A percentile compares a stretch with the other conserved stretches of the same genome.
These are phyloP conservation scores for Lecanicillium sp. DNA, from an alignment of 2,329 filamentous ascomycete genomes.

Conservation along the genomic window DNA sequence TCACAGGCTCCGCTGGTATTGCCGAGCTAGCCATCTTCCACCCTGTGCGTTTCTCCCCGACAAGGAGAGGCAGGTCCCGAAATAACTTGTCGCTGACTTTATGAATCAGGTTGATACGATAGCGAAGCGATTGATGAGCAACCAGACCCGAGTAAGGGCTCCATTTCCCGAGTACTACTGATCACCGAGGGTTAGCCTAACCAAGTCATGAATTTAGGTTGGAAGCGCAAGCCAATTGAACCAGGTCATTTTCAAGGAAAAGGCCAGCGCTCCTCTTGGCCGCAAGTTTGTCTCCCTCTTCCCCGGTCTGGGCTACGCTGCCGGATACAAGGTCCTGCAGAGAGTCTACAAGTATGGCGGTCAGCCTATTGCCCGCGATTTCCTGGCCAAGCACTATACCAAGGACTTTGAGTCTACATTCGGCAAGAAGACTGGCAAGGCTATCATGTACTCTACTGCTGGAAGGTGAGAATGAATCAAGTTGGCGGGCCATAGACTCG, in stretches of 20 bases:
- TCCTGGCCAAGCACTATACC: constrained; percentile 70
- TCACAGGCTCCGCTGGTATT: constrained; percentile 78
- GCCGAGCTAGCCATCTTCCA: constrained; percentile 91
- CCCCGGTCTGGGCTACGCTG: constrained; percentile 92
- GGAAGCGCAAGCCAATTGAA: constrained; percentile 56
- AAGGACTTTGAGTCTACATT: constrained; percentile 80
- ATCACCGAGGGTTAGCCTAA: too few relatives aligned
- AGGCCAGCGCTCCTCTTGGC: constrained; percentile 59
- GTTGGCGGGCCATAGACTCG: not conserved
- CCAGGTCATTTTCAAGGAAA: constrained; percentile 88
- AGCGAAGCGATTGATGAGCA: constrained; percentile 98
- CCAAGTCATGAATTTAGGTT: constrained; percentile 18
- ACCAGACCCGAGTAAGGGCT: constrained; percentile 57
- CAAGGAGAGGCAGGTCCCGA: constrained; percentile 1
- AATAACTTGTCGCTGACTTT: constrained; percentile 5
- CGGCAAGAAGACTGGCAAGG: constrained; percentile 95
- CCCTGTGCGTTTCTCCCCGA: constrained; percentile 50
- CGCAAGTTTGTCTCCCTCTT: constrained; percentile 92
- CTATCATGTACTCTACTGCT: constrained; percentile 93
- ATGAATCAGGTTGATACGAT: constrained; percentile 78
- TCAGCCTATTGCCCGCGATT: constrained; percentile 91
- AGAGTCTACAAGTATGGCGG: constrained; percentile 98
- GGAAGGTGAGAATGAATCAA: constrained; percentile 55
- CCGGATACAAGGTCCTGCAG: constrained; percentile 95
- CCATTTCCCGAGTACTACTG: too few relatives aligned